Evolutionary conservation across 192 early-diverging fungal species (phyloP).

Genomic region (Coemansia sp.): DNA sequence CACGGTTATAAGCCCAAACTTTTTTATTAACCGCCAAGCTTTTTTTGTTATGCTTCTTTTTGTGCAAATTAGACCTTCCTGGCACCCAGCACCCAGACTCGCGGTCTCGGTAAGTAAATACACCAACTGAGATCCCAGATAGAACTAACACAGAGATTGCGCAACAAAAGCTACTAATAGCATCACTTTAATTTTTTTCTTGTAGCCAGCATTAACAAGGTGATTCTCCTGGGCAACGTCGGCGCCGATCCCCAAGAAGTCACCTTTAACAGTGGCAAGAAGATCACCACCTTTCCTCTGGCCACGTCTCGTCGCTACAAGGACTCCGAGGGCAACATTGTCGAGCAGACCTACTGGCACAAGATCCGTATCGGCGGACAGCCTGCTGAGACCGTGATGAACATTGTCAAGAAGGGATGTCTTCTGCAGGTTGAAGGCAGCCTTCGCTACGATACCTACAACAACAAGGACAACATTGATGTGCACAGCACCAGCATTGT

Average conservation of each 20-base stretch:
- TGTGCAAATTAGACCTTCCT: no score
- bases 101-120: no score
- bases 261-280: conserved; percentile 48
- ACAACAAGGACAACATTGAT: conserved; percentile 63
- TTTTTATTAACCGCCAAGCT: conserved; percentile 11
- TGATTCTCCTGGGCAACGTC: conserved; percentile 63
- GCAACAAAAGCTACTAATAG: no score
- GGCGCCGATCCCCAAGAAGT: conserved; percentile 60
- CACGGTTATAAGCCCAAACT: not conserved
- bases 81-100: no score
- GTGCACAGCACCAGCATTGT: conserved; percentile 49
- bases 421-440: conserved; percentile 65
- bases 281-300: conserved; percentile 60
- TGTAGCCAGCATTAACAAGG: conserved; percentile 59
- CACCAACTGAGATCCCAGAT: no score
- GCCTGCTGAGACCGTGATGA: conserved; percentile 18
- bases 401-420: conserved; percentile 61
- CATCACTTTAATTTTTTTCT: no score
- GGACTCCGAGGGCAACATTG: conserved; percentile 63
- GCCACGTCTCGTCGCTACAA: conserved; percentile 64
- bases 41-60: no score
- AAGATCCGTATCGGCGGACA: conserved; percentile 52
- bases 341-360: conserved; percentile 73
- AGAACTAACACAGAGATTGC: no score
- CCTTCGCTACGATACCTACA: conserved; percentile 63